Evolutionary conservation across 306 rosid genomes (phyloP).

Genomic region (Trifolium pratense): DNA sequence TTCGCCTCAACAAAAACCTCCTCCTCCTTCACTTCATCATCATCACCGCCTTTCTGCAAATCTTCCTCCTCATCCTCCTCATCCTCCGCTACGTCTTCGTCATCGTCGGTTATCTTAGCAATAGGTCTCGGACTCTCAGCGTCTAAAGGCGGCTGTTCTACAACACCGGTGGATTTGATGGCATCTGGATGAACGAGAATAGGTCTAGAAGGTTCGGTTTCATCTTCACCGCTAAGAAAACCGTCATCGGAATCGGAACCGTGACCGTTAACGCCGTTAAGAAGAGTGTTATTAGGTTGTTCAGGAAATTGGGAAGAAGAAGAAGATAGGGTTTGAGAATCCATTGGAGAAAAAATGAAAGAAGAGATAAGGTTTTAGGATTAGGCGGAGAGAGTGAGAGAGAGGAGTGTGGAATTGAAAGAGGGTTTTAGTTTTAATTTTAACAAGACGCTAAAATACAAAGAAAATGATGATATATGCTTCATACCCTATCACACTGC

Average conservation of each 20-base stretch:
- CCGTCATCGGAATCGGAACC: conserved; percentile 66
- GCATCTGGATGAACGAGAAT: conserved; percentile 43
- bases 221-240: conserved; percentile 67
- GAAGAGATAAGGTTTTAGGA: conserved; percentile 22
- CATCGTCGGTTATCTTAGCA: conserved; percentile 52
- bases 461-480: neutral
- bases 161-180: neutral
- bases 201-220: conserved; percentile 43
- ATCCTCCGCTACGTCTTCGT: conserved; percentile 44
- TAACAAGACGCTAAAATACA: conserved; percentile 3
- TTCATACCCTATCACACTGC: conserved; percentile 4
- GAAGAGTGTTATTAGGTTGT: neutral
- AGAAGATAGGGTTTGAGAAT: conserved; percentile 33
- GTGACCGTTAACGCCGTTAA: conserved; percentile 36
- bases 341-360: neutral
- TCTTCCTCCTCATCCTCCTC: neutral
- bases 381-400: conserved; percentile 23
- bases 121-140: conserved; percentile 16
- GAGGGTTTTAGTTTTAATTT: conserved; percentile 15
- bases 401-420: conserved; percentile 3
- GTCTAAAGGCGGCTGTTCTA: conserved; percentile 23
- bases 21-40: conserved; percentile 43
- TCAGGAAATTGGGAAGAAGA: conserved; percentile 14
- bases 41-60: conserved; percentile 31
- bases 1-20: conserved; percentile 46